Evolutionary conservation across 2,329 filamentous ascomycete species (phyloP).

Genomic region (Aspergillus fumigatiaffinis): DNA sequence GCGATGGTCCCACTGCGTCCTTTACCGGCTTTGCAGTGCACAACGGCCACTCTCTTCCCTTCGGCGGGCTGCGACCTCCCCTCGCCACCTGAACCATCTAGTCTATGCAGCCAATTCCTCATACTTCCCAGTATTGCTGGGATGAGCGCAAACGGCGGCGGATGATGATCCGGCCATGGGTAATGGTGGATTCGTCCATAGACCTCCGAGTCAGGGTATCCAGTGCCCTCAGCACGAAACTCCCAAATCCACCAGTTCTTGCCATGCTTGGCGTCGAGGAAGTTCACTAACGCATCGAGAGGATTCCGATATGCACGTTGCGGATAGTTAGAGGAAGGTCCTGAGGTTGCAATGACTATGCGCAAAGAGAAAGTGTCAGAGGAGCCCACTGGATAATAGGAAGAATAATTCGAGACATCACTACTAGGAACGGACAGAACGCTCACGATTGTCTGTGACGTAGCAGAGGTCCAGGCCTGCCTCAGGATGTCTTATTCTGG

Average conservation of each 20-base stretch:
- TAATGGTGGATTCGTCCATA: conserved; percentile 84
- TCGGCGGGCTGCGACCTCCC: conserved; percentile 26
- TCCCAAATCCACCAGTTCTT: conserved; percentile 94
- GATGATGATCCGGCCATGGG: conserved; percentile 96
- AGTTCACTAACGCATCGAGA: conserved; percentile 78
- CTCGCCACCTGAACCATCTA: conserved; percentile 23
- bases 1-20: conserved; percentile 84
- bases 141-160: conserved; percentile 84
- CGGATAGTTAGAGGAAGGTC: conserved; percentile 83
- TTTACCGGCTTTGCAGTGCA: conserved; percentile 97
- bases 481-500: conserved; percentile 77
- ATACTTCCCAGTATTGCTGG: conserved; percentile 89
- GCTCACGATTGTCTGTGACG: conserved; percentile 69
- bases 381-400: background rate
- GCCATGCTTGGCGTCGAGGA: conserved; percentile 80
- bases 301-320: conserved; percentile 92
- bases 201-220: conserved; percentile 87
- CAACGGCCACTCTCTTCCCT: conserved; percentile 68
- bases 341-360: conserved; percentile 68
- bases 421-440: background rate
- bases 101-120: conserved; percentile 72
- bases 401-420: background rate
- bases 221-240: conserved; percentile 92
- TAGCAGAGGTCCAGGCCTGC: conserved; percentile 93
- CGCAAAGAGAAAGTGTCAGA: background rate